Conservation (phyloP, 1,284 basidiomycete species). For the Leccinum cinnamomeum region DNA sequence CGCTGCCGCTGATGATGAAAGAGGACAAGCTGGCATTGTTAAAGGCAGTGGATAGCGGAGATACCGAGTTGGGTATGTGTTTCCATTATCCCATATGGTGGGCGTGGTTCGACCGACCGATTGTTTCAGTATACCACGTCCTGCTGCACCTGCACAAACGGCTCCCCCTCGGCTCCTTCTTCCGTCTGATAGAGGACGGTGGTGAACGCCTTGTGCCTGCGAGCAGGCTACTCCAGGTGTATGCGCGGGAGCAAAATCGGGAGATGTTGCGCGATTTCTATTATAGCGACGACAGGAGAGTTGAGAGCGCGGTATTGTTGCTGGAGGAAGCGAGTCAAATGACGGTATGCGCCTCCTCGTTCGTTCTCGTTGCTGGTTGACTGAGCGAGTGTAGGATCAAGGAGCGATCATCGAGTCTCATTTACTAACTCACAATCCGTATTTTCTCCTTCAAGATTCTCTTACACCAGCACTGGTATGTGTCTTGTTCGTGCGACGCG, state of each 20-base stretch:
- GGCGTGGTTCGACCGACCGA: background rate
- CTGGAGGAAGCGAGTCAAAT: slow-evolving; percentile 78
- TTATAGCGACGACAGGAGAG: slow-evolving; percentile 95
- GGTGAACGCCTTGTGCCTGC: slow-evolving; percentile 74
- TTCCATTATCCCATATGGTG: background rate
- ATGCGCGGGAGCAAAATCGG: slow-evolving; percentile 85
- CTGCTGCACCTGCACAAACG: slow-evolving; percentile 82
- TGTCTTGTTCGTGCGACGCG: slow-evolving; percentile 1
- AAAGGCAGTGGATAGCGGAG: slow-evolving; percentile 93
- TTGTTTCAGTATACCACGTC: slow-evolving; percentile 79
- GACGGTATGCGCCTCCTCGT: slow-evolving; percentile 42
- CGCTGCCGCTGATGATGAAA: slow-evolving; percentile 90
- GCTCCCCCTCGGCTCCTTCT: slow-evolving; percentile 89
- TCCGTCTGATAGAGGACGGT: slow-evolving; percentile 90
- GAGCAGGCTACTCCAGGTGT: slow-evolving; percentile 78
- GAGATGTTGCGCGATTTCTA: slow-evolving; percentile 96
- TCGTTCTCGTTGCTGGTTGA: background rate
- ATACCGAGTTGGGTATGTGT: slow-evolving; percentile 85
- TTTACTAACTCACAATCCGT: slow-evolving; percentile 37
- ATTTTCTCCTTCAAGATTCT: slow-evolving; percentile 45
- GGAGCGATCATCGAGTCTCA: slow-evolving; percentile 61
- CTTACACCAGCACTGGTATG: slow-evolving; percentile 41
- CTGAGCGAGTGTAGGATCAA: slow-evolving; percentile 54
- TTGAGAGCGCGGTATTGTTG: slow-evolving; percentile 85
- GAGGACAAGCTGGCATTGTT: slow-evolving; percentile 86